These are phyloP conservation scores for Mesotaenium endlicherianum DNA, from an alignment of 139 green algal species.

Conservation along the genomic window DNA sequence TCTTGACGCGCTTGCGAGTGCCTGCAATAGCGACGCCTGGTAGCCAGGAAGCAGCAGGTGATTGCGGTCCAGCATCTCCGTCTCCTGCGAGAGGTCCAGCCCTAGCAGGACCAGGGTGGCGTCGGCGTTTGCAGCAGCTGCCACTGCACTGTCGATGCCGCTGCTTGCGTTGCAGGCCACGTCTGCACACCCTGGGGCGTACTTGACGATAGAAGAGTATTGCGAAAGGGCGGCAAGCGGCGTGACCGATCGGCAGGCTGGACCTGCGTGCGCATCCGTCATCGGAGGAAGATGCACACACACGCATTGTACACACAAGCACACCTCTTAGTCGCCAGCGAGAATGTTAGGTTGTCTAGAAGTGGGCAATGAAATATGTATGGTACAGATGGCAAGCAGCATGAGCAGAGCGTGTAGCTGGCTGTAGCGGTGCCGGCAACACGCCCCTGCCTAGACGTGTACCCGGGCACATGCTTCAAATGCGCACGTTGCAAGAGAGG, in stretches of 20 bases:
- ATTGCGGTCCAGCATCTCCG: conserved; percentile 8
- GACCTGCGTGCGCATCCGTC: too few species aligned
- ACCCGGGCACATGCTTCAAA: too few species aligned
- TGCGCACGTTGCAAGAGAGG: too few species aligned
- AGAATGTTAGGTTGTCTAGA: too few species aligned
- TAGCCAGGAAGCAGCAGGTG: conserved; percentile 22
- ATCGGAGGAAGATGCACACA: too few species aligned
- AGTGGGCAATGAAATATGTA: too few species aligned
- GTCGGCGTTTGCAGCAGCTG: not conserved
- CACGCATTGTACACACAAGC: too few species aligned
- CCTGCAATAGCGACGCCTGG: conserved; percentile 16
- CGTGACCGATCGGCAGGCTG: not conserved
- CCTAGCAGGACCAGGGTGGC: not conserved
- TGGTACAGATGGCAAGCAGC: too few species aligned
- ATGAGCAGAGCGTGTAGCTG: too few species aligned
- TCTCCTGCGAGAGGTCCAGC: conserved; percentile 29
- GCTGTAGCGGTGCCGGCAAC: too few species aligned
- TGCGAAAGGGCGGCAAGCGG: not conserved
- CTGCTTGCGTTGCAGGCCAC: not conserved
- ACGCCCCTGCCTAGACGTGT: too few species aligned
- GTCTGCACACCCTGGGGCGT: not conserved
- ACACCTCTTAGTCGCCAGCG: too few species aligned
- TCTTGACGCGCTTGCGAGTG: not conserved
- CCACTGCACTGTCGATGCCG: not conserved
- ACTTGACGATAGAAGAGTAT: not conserved